Evolutionary conservation across 495 filamentous ascomycete genomes (phyloP), one percentile per base, ranked within the genome.

Genomic region (Neurospora sp.): DNA sequence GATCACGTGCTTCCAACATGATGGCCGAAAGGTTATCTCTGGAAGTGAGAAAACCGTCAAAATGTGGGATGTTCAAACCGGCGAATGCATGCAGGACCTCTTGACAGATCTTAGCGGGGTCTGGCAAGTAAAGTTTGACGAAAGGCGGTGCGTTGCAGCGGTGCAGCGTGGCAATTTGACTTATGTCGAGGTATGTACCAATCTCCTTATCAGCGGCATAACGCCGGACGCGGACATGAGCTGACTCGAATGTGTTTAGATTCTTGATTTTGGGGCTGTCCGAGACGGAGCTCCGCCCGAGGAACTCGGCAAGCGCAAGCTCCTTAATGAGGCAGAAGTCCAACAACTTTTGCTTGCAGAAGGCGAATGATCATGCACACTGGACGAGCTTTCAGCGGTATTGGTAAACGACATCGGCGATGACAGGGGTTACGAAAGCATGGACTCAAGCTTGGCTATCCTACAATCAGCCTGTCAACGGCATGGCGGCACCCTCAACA

Each of bases 1-100:
- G 17, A 99, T 99, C 74, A 99, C 96, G 17, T 99, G 96, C 82
- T 99, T 99, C 82, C 96, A 98, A 79, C 96, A 99, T 76, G 96
- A 99, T 79, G 94, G 91, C 0, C 91, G 95, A 74, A 99, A 98
- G 76, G 94, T 99, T 69, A 95, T 99, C 70, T 97, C 93, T 45
- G 96, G 96, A 53, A 96, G 93, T 70, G 96, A 99, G 80, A 89
- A 94, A 76, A 97, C 93, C 27, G 83, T 99, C 73, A 99, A 99
- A 84, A 96, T 99, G 93, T 99, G 96, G 96, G 93, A 98, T 81
- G 91, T 97, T 42, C 88, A 90, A 75, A 96, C 89, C 35, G 96
- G 96, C 69, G 93, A 97, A 71, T 97, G 94, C 81, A 91, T 97
- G 53, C 90, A 94, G 73, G 96, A 99, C 83, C 88, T 99, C 37